Percentiles rank a stretch among this genome's conserved stretches.
Conservation (phyloP, 106 monocot species). For the Platanthera zijinensis region DNA sequence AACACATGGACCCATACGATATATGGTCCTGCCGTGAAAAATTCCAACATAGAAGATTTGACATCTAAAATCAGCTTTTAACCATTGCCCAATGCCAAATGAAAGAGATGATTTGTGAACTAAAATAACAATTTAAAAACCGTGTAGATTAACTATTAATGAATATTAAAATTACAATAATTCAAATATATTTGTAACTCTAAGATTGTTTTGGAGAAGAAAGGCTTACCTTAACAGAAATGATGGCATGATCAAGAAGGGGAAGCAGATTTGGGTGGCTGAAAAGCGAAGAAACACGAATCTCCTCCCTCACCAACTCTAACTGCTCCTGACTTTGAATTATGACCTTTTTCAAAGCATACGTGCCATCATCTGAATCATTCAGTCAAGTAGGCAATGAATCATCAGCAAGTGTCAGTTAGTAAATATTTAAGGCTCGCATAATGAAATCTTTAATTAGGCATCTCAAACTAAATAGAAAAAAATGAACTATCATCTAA, state of each 20-base stretch:
- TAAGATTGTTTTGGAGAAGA: background rate
- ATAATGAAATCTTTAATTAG: background rate
- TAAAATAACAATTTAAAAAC: no score
- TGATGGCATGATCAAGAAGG: constrained; percentile 91
- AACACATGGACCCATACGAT: no score
- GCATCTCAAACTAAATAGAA: background rate
- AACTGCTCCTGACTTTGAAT: constrained; percentile 87
- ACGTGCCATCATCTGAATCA: constrained; percentile 70
- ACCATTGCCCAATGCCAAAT: no score
- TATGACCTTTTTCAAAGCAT: constrained; percentile 93
- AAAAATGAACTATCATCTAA: background rate
- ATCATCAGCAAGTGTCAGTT: background rate
- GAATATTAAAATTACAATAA: background rate
- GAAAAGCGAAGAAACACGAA: constrained; percentile 81
- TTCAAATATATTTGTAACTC: background rate
- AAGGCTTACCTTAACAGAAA: constrained; percentile 65
- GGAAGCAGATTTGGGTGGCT: constrained; percentile 89
- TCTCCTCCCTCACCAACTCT: constrained; percentile 88
- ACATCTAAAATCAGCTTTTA: no score
- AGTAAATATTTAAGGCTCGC: background rate
- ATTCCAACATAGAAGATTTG: no score
- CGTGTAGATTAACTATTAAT: no score
- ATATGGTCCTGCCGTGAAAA: no score
- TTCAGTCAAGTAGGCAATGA: background rate
- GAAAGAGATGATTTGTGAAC: no score